phyloP scores from a whole-genome alignment of 2,329 filamentous ascomycete species.

The Aureobasidium melanogenum region DNA sequence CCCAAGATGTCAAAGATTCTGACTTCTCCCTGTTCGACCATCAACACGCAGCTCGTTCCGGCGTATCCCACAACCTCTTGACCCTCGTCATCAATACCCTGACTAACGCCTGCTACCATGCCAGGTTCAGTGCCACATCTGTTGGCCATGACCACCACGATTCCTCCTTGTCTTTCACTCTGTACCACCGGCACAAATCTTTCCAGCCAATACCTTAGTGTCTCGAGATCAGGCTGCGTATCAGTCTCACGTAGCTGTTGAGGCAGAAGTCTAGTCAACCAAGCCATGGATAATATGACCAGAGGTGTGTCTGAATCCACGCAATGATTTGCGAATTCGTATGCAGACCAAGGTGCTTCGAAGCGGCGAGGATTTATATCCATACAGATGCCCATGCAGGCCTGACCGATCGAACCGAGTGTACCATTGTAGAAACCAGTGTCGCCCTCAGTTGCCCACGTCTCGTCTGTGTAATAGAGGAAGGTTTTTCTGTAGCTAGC shows the following conservation, averaged over 20 bases:
- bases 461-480: slow-evolving; percentile 59
- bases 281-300: slow-evolving; percentile 68
- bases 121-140: slow-evolving; percentile 53
- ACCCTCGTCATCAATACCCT: slow-evolving; percentile 21
- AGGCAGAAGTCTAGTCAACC: slow-evolving; percentile 53
- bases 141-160: slow-evolving; percentile 64
- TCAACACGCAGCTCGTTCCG: slow-evolving; percentile 63
- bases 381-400: slow-evolving; percentile 44
- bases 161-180: slow-evolving; percentile 39
- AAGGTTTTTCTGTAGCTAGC: slow-evolving; percentile 56
- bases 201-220: slow-evolving; percentile 65
- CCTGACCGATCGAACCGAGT: slow-evolving; percentile 28
- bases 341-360: slow-evolving; percentile 47
- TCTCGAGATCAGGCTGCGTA: slow-evolving; percentile 58
- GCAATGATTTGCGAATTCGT: slow-evolving; percentile 51
- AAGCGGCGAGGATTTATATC: slow-evolving; percentile 57
- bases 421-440: slow-evolving; percentile 30
- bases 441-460: slow-evolving; percentile 49
- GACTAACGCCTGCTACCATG: slow-evolving; percentile 12
- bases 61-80: slow-evolving; percentile 47
- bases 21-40: slow-evolving; percentile 56
- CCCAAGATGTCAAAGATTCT: slow-evolving; percentile 62
- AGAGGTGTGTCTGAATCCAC: slow-evolving; percentile 49
- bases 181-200: slow-evolving; percentile 54
- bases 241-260: slow-evolving; percentile 39